Conservation (phyloP, 495 filamentous ascomycete species). For the Rhizodiscina lignyota region DNA sequence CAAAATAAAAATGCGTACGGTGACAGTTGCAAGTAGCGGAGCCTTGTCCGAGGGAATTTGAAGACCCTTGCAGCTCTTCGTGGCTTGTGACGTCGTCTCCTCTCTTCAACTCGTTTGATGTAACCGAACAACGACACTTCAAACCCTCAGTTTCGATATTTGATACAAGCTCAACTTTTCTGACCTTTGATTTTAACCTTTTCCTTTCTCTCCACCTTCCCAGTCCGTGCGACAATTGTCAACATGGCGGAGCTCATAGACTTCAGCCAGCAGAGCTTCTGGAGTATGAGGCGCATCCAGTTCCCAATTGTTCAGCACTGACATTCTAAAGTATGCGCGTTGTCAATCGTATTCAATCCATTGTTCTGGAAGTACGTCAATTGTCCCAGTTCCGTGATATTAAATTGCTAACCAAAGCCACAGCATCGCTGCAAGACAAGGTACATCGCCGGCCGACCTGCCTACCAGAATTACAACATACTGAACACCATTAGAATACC, state of each 20-base stretch:
- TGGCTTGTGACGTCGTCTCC: no score
- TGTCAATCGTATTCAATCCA: constrained; percentile 57
- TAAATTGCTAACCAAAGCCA: constrained; percentile 7
- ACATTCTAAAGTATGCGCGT: constrained; percentile 39
- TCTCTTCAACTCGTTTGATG: no score
- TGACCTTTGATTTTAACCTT: no score
- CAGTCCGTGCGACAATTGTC: no score
- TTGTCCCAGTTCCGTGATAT: not conserved
- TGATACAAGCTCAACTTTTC: no score
- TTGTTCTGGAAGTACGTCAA: constrained; percentile 60
- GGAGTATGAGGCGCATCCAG: constrained; percentile 28
- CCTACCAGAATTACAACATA: not conserved
- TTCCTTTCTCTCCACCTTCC: no score
- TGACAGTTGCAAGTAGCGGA: no score
- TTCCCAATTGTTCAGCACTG: constrained; percentile 4
- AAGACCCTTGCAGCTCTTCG: no score
- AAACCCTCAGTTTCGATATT: no score
- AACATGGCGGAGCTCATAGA: constrained; percentile 27
- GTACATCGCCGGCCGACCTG: constrained; percentile 21
- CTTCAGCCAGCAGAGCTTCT: constrained; percentile 45
- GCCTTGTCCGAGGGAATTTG: no score
- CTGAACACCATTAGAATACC: constrained; percentile 54
- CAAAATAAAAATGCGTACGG: no score
- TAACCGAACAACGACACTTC: no score
- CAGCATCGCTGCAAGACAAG: constrained; percentile 52